Percentiles rank a stretch among this genome's conserved stretches.
phyloP scores from a whole-genome alignment of 305 asterid species.

The Fraxinus latifolia region DNA sequence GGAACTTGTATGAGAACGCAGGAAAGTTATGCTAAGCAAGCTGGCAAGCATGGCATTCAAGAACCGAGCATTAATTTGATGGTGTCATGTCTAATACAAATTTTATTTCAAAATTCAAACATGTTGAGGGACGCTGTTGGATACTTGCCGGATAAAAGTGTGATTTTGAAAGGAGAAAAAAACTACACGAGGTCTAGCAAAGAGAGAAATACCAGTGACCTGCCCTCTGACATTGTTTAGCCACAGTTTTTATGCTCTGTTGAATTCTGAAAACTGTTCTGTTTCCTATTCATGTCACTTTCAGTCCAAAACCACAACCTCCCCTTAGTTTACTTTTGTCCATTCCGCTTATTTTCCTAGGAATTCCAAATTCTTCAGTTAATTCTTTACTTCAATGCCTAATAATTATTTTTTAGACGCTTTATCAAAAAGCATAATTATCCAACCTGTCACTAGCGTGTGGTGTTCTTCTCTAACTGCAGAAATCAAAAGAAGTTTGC shows the following conservation, averaged over 20 bases:
- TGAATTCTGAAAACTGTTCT: not conserved
- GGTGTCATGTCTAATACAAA: not conserved
- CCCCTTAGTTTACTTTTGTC: not conserved
- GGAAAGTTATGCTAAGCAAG: not conserved
- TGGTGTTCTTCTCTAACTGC: not conserved
- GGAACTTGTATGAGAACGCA: slow-evolving; percentile 3
- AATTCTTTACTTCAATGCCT: not conserved
- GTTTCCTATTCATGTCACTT: not conserved
- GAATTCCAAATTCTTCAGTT: not conserved
- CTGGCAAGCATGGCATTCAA: not conserved
- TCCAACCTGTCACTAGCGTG: not conserved
- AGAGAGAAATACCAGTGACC: not conserved
- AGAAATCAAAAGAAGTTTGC: not conserved
- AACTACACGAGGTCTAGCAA: not conserved
- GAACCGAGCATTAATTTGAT: not conserved
- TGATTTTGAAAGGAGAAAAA: not conserved
- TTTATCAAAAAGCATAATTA: not conserved
- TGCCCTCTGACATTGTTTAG: not conserved
- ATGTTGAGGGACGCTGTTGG: not conserved
- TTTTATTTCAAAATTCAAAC: not conserved
- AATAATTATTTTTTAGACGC: not conserved
- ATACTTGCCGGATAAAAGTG: not conserved
- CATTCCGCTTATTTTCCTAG: not conserved
- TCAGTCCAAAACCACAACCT: not conserved
- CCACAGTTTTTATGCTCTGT: not conserved